A percentile compares a stretch with the other conserved stretches of the same genome.
phyloP scores from a whole-genome alignment of 768 basidiomycete species.

The Cystobasidium onofrii region DNA sequence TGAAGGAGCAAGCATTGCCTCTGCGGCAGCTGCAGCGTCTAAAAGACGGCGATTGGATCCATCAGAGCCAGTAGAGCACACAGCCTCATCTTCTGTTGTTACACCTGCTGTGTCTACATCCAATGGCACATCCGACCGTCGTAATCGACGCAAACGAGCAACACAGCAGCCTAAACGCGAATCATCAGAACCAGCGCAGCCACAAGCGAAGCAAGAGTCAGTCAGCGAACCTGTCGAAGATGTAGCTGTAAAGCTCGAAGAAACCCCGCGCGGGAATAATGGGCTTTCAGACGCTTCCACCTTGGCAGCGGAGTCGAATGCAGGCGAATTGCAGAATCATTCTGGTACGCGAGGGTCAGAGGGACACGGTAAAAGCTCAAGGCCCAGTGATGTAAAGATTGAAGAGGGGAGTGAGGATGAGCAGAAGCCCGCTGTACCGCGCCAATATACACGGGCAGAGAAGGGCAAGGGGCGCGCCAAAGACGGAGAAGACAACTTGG shows the following conservation, averaged over 20 bases:
- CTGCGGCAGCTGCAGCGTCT: not conserved
- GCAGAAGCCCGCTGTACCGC: not conserved
- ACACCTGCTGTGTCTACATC: not conserved
- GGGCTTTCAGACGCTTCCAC: not conserved
- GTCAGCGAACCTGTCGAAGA: not conserved
- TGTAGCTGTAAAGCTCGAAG: not conserved
- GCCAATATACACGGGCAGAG: not conserved
- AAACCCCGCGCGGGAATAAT: not conserved
- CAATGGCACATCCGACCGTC: not conserved
- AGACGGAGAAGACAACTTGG: not conserved
- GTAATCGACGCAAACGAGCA: not conserved
- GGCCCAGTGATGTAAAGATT: not conserved
- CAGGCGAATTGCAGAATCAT: not conserved
- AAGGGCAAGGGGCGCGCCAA: slow-evolving; percentile 10
- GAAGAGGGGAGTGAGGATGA: not conserved
- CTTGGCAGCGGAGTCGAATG: not conserved
- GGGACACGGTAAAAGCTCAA: not conserved
- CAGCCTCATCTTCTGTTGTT: not conserved
- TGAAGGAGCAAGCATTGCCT: not conserved
- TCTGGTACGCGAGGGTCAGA: not conserved
- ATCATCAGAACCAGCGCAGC: not conserved
- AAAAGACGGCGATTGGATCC: not conserved
- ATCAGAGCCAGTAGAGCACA: not conserved
- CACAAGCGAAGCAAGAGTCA: no score
- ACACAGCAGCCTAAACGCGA: not conserved